Base-by-base conservation (phyloP, 2,329 filamentous ascomycete species). In the Bipolaris sorokiniana region DNA sequence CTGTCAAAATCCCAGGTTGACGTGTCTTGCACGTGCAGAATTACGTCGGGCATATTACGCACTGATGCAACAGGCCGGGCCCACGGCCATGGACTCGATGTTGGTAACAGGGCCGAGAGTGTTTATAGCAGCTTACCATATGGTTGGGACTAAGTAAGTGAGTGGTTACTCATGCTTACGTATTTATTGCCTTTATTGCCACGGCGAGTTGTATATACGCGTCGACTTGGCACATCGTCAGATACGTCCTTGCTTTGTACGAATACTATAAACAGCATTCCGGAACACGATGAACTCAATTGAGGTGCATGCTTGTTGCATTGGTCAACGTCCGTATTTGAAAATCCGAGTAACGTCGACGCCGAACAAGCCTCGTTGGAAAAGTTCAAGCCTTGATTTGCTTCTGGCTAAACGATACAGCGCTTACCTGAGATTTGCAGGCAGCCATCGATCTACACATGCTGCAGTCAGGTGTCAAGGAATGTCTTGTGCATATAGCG, bases 401-500 rank as follows among this genome's bases (percentile, higher is more conserved):
- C 31, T 44, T 42, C 15, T 51, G 34, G 46, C 9, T 38, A 9
- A 13, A 28, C 16, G 20, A 48, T 20, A 26, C 33, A 15, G 46
- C 38, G 40, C 40, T 22, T 42, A 42, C n/a, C 23, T 42, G 37
- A 34, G 40, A 16, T 31, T 34, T 23, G 37, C 40, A 40, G 40
- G 31, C 26, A 23, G 34, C 36, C 16, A 49, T 26, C 23, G 49
- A 56, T 56, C 54, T 45, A 16, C 50, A 22, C n/a, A 45, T 41
- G 48, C 45, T 53, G 50, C 50, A 57, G 54, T 26, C 60, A 34
- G 9, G 58, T 28, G 37, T 13, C 23, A 44, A 40, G 52, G 51
- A 37, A 31, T 50, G 56, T 55, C 49, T 51, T 55, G 33, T 59
- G 57, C 55, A 56, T 53, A 57, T 59, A n/a, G 46, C 46, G 60